phyloP scores from a whole-genome alignment of 1,284 basidiomycete species.

The Leucoagaricus sp. region DNA sequence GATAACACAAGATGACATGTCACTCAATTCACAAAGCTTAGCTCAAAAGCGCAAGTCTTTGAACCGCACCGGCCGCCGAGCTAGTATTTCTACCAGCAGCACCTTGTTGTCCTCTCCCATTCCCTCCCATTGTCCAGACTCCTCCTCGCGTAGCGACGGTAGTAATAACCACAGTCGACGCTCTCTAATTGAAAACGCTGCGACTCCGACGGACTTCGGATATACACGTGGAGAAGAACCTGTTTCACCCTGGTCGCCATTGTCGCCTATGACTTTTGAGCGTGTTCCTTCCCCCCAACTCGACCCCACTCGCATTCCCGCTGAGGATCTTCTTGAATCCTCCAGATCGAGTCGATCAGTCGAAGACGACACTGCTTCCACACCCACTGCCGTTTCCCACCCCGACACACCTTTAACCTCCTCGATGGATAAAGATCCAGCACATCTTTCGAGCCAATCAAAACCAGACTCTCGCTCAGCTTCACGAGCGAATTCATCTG shows the following conservation, averaged over 20 bases:
- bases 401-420: background rate
- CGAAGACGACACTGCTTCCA: background rate
- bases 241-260: background rate
- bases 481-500: background rate
- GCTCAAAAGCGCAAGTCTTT: slow-evolving; percentile 1
- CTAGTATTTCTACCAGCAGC: slow-evolving; percentile 6
- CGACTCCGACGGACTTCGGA: background rate
- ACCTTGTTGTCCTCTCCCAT: slow-evolving; percentile 1
- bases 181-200: background rate
- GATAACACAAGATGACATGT: slow-evolving; percentile 10
- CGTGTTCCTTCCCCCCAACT: background rate
- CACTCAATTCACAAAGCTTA: background rate
- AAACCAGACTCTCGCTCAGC: background rate
- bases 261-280: slow-evolving; percentile 8
- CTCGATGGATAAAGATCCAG: background rate
- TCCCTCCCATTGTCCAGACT: background rate
- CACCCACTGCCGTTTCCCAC: background rate
- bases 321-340: background rate
- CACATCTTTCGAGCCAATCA: background rate
- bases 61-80: slow-evolving; percentile 1
- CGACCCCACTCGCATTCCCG: background rate
- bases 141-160: background rate
- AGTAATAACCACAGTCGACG: background rate
- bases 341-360: background rate
- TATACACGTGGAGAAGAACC: background rate